phyloP scores from a whole-genome alignment of 2,329 filamentous ascomycete genomes.

The Sclerotinia nivalis region DNA sequence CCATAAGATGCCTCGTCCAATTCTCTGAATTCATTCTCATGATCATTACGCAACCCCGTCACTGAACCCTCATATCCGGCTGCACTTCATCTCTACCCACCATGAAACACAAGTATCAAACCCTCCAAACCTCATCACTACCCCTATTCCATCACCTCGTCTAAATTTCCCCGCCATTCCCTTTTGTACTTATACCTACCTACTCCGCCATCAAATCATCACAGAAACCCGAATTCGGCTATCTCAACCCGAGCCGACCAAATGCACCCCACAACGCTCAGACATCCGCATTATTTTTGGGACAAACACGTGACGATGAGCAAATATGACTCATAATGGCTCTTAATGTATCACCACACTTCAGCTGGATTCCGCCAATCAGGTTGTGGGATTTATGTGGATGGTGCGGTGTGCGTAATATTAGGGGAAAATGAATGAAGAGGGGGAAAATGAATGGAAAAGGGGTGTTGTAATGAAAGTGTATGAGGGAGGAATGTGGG shows the following conservation, averaged over 20 bases:
- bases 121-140: too few species aligned
- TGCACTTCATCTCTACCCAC: too few species aligned
- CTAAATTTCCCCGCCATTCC: too few species aligned
- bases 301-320: not conserved
- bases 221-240: not conserved
- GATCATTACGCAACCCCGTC: too few species aligned
- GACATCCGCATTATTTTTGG: not conserved
- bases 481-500: not conserved
- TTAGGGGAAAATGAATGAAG: not conserved
- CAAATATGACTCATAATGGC: constrained; percentile 16
- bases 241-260: not conserved
- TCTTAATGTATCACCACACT: not conserved
- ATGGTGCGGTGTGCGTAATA: too few species aligned
- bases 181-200: too few species aligned
- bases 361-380: not conserved
- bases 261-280: too few species aligned
- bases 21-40: too few species aligned
- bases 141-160: too few species aligned
- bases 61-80: too few species aligned
- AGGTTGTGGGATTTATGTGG: not conserved
- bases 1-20: too few species aligned
- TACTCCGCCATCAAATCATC: not conserved
- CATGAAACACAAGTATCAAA: too few species aligned
- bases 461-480: not conserved
- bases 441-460: not conserved